Evolutionary conservation across 129 eudicot genomes (phyloP), one percentile per base, ranked within the genome.

Genomic region (Calendula officinalis): DNA sequence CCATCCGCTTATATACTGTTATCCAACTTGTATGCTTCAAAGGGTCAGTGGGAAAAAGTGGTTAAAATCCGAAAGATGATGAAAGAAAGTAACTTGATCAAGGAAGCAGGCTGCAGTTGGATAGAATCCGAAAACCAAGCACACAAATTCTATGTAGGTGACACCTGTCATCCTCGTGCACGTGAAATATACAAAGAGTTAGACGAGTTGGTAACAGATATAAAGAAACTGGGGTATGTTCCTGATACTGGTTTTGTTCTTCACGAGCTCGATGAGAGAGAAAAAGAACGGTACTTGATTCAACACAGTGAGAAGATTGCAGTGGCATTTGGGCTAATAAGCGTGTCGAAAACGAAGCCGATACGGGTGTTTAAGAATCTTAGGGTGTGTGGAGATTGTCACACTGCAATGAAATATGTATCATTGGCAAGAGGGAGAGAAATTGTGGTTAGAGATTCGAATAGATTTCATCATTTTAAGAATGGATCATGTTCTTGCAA

Each of bases 41-140:
- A 39, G 7, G 89, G 94, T 16, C 75, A 83, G 60, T 85, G 85
- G 85, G 88, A 85, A 35, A 27, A 70, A 3, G 96, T 75, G n/a
- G 81, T 73, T 13, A 50, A 76, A 52, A 75, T 83, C 32, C 71
- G 96, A 46, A 85, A 75, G 66, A 75, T 57, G 53, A 85, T 89
- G 94, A 85, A 80, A 73, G 82, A 82, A 66, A 80, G 75, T 56
- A 83, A 64, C 14, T 54, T 89, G 80, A 64, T 72, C 13, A 89
- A 89, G 75, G 96, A 89, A 75, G 94, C 90, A 8, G 96, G 94
- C 1, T 82, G 87, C 64, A 89, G 96, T 67, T 89, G 96, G 96
- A 81, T 85, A 33, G 96, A 89, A 66, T 61, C 73, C 6, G 85
- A 64, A 36, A 85, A 80, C 48, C 75, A 32, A 46, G 75, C 85